Percentiles rank a stretch among this genome's conserved stretches.
Evolutionary conservation across 148 eudicot species (phyloP).

Genomic region (Amaranthus hypochondriacus): DNA sequence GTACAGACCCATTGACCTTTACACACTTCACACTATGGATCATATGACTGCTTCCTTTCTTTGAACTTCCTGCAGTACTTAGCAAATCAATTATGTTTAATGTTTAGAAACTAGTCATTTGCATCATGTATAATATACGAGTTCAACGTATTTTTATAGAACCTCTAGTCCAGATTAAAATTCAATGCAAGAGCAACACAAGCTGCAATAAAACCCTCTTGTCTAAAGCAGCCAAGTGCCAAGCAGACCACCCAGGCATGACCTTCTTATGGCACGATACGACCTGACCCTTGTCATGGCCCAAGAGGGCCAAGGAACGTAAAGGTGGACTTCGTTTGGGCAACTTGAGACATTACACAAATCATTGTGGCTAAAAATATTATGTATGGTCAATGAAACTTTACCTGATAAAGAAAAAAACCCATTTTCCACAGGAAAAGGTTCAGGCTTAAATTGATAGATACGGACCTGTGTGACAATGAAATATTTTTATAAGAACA

Average conservation of each 20-base stretch:
- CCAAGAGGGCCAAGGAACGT: too few species aligned
- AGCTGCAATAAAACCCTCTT: neutral
- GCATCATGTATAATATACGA: neutral
- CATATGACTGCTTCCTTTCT: slow-evolving; percentile 72
- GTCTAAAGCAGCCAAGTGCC: neutral
- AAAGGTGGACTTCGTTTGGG: too few species aligned
- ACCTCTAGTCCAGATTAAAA: neutral
- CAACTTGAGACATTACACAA: neutral
- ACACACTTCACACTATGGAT: slow-evolving; percentile 55
- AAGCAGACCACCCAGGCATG: neutral
- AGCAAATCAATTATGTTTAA: neutral
- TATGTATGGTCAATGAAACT: slow-evolving; percentile 1
- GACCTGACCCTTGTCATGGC: too few species aligned
- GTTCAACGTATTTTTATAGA: neutral
- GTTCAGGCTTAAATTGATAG: slow-evolving; percentile 68
- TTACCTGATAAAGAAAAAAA: slow-evolving; percentile 63
- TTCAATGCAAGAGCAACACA: neutral
- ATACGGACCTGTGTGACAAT: slow-evolving; percentile 55
- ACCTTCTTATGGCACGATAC: too few species aligned
- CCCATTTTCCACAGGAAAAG: slow-evolving; percentile 45
- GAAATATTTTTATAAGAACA: neutral
- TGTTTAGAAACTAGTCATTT: neutral
- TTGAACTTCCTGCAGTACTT: slow-evolving; percentile 55
- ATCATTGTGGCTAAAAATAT: neutral
- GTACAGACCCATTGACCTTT: slow-evolving; percentile 71